Conservation (phyloP, 2,329 filamentous ascomycete species). For the Trichoderma koningiopsis region DNA sequence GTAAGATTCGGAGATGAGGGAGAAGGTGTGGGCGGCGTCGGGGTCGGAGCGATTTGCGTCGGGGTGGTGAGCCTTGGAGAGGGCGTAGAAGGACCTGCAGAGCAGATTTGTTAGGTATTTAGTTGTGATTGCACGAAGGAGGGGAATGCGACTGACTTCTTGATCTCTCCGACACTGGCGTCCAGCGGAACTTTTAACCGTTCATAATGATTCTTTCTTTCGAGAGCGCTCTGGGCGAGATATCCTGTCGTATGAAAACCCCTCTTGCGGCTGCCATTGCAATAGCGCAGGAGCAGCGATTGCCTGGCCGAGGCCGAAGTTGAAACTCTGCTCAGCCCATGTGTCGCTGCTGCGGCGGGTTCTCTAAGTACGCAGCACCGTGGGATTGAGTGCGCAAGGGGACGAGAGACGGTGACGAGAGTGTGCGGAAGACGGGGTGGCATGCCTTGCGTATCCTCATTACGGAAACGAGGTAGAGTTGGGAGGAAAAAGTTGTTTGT, state of each 20-base stretch:
- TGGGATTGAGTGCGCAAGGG: constrained; percentile 12
- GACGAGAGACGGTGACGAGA: constrained; percentile 28
- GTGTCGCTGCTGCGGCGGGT: not conserved
- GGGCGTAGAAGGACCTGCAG: constrained; percentile 81
- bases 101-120: not conserved
- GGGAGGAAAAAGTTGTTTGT: not conserved
- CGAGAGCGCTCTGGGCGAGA: constrained; percentile 30
- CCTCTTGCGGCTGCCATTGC: constrained; percentile 31
- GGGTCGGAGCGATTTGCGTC: constrained; percentile 84
- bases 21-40: constrained; percentile 72
- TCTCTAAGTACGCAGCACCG: constrained; percentile 1
- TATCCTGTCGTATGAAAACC: constrained; percentile 25
- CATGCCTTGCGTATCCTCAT: constrained; percentile 60
- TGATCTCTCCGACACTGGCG: constrained; percentile 77
- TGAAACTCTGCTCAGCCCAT: not conserved
- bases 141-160: constrained; percentile 62
- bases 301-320: not conserved
- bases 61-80: constrained; percentile 91
- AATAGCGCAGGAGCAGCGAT: constrained; percentile 5
- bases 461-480: constrained; percentile 33
- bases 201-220: constrained; percentile 72
- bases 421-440: constrained; percentile 47
- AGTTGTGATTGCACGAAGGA: not conserved
- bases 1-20: constrained; percentile 84
- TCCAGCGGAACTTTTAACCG: constrained; percentile 70